phyloP scores from a whole-genome alignment of 1,139 yeast species.

The Taphrina populina region DNA sequence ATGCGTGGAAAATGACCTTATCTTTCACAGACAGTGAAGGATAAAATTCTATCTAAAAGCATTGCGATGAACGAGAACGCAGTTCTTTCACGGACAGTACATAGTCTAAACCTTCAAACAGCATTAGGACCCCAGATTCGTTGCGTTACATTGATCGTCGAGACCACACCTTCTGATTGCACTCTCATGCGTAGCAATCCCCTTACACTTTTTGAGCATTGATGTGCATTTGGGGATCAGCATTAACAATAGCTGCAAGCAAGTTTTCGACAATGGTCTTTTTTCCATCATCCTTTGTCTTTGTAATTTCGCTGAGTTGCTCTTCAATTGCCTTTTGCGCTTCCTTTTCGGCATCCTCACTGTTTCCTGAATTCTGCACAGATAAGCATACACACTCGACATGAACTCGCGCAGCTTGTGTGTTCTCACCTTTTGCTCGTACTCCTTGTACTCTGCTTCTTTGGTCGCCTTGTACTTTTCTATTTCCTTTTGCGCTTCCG shows the following conservation, averaged over 20 bases:
- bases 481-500: constrained; percentile 87
- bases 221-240: constrained; percentile 77
- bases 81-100: no score
- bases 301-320: constrained; percentile 62
- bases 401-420: neutral
- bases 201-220: constrained; percentile 53
- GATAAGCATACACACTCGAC: constrained; percentile 4
- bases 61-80: no score
- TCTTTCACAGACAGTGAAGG: no score
- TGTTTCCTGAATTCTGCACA: constrained; percentile 58
- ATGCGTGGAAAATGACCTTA: no score
- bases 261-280: constrained; percentile 68
- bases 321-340: constrained; percentile 53
- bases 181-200: neutral
- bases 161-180: neutral
- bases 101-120: no score
- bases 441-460: constrained; percentile 74
- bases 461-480: constrained; percentile 80
- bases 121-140: no score
- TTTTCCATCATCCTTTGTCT: constrained; percentile 64
- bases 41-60: no score
- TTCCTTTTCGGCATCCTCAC: constrained; percentile 66
- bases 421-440: constrained; percentile 56
- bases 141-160: no score
- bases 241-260: constrained; percentile 74